Evolutionary conservation across 78 protist species (phyloP), one percentile per base, ranked within the genome.

Genomic region (Cavenderia fasciculata): DNA sequence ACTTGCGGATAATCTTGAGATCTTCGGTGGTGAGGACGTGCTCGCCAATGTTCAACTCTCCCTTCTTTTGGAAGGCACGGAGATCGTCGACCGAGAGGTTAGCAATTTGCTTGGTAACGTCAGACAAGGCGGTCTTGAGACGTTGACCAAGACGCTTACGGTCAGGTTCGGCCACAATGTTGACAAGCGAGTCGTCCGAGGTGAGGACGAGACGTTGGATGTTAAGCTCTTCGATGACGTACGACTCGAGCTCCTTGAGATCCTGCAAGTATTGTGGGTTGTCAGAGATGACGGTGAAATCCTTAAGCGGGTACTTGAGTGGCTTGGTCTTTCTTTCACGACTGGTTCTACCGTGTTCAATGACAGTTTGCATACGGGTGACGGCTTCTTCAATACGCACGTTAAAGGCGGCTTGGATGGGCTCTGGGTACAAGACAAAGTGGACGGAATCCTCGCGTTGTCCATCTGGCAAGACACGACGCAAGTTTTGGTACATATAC

Each of bases 401-500:
- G 71, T 97, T 94, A 87, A 95, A 44, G 59, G 72, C 79, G 16
- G 4, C 73, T 23, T 43, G 46, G 12, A 51, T 43, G 33, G 75
- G 73, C 65, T 85, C 91, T 12, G 99, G 98, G 52, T 96, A 25
- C 74, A 74, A 19, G 52, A 41, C 31, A 86, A 54, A 98, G 77
- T 97, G 99, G 16, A 98, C 97, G 2, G 96, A 92, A 36, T 71
- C 89, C 77, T 74, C 62, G 43, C 74, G 82, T 71, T 94, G 56
- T 10, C 47, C 94, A 2, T 29, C 75, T 43, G 97, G 97, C 36
- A 97, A 73, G 5, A 21, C 41, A 16, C 18, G 46, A 47, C 38
- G 25, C 47, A 99, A 95, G 61, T 94, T 93, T 66, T 91, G 98
- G 94, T 96, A 99, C 91, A 99, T 57, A 85, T 34, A 29, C 85